Evolutionary conservation across 1,284 basidiomycete genomes (phyloP).

Genomic region (Naganishia liquefaciens): DNA sequence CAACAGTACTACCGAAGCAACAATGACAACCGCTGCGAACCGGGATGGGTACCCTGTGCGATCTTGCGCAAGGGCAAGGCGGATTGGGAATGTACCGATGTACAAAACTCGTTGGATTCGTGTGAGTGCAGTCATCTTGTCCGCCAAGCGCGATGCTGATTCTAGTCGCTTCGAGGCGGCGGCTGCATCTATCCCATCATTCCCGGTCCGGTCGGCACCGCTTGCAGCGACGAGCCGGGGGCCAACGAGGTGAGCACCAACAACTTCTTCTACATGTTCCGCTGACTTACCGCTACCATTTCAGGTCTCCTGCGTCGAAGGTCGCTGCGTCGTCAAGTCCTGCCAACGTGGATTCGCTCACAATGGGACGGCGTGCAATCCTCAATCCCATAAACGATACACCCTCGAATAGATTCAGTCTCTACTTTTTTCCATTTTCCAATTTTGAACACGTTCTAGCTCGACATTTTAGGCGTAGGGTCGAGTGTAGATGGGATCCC

Average conservation of each 20-base stretch:
- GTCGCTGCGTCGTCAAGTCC: slow-evolving; percentile 19
- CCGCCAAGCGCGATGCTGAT: neutral
- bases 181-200: slow-evolving; percentile 22
- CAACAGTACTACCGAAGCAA: slow-evolving; percentile 24
- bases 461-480: neutral
- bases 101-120: slow-evolving; percentile 15
- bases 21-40: slow-evolving; percentile 3
- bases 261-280: too few species aligned
- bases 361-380: slow-evolving; percentile 16
- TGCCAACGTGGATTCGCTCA: slow-evolving; percentile 22
- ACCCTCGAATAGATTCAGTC: slow-evolving; percentile 8
- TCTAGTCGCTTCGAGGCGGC: neutral
- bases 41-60: slow-evolving; percentile 19
- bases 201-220: slow-evolving; percentile 8
- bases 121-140: neutral
- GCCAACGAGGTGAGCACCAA: slow-evolving; percentile 6
- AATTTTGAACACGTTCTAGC: too few species aligned
- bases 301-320: slow-evolving; percentile 21
- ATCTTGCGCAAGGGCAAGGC: slow-evolving; percentile 15
- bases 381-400: slow-evolving; percentile 5
- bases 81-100: slow-evolving; percentile 25
- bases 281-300: neutral
- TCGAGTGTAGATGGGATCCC: slow-evolving; percentile 1
- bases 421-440: neutral
- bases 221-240: slow-evolving; percentile 19